phyloP scores from a whole-genome alignment of 805 yeast genomes.

The Cyberlindnera japonica region DNA sequence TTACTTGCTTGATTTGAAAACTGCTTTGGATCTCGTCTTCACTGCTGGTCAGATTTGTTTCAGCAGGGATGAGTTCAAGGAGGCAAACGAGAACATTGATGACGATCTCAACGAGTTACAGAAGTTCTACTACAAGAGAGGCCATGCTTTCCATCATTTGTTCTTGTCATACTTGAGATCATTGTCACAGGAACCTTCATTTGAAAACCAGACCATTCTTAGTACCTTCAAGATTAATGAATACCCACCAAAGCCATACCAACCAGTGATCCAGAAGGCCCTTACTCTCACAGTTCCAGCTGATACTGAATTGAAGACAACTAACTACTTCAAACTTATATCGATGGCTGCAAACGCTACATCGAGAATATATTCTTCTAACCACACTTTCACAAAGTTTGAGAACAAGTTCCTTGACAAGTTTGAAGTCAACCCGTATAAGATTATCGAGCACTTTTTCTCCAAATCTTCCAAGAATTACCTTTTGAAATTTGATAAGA shows the following conservation, averaged over 20 bases:
- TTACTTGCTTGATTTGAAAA: conserved; percentile 29
- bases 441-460: conserved; percentile 32
- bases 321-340: conserved; percentile 32
- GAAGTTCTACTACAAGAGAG: conserved; percentile 32
- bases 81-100: conserved; percentile 10
- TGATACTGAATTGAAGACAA: conserved; percentile 18
- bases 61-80: conserved; percentile 24
- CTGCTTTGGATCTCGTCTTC: conserved; percentile 31
- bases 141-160: conserved; percentile 32
- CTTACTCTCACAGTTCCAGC: conserved; percentile 33
- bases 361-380: conserved; percentile 31
- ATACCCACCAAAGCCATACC: conserved; percentile 33
- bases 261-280: conserved; percentile 33
- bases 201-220: conserved; percentile 29
- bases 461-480: conserved; percentile 35
- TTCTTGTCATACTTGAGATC: conserved; percentile 34
- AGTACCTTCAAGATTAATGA: conserved; percentile 31
- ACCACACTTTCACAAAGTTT: conserved; percentile 35
- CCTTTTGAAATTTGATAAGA: conserved; percentile 31
- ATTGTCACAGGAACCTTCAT: conserved; percentile 29
- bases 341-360: conserved; percentile 35
- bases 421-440: conserved; percentile 37
- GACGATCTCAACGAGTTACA: conserved; percentile 32
- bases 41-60: conserved; percentile 37
- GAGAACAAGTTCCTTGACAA: conserved; percentile 39